A percentile compares a stretch with the other conserved stretches of the same genome.
Evolutionary conservation across 73 alveolate genomes (phyloP).

Genomic region (Paramecium caudatum): DNA sequence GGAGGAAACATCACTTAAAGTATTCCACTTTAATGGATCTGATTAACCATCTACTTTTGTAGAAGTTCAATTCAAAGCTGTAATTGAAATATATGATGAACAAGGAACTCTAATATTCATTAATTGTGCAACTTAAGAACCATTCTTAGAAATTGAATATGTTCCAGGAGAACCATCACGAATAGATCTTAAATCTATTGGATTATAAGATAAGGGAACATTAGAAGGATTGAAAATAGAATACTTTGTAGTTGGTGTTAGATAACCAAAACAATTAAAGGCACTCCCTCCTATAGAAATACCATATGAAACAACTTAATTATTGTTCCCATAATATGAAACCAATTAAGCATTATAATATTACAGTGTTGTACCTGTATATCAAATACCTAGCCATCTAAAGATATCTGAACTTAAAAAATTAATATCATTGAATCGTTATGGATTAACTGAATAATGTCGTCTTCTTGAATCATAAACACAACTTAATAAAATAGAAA

Average conservation of each 20-base stretch:
- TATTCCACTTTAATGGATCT: not conserved
- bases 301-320: not conserved
- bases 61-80: constrained; percentile 2
- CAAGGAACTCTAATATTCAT: constrained; percentile 33
- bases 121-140: not conserved
- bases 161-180: constrained; percentile 36
- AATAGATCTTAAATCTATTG: not conserved
- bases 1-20: not conserved
- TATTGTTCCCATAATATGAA: not conserved
- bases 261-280: not conserved
- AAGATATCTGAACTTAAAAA: not conserved
- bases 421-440: not conserved
- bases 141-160: constrained; percentile 52
- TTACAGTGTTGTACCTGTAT: constrained; percentile 8
- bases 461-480: not conserved
- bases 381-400: not conserved
- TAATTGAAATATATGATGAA: constrained; percentile 43
- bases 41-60: not conserved
- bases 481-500: not conserved
- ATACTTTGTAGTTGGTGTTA: not conserved
- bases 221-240: constrained; percentile 15
- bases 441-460: not conserved
- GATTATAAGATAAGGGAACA: not conserved
- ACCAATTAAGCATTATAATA: not conserved
- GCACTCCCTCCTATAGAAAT: not conserved